Percentiles rank a stretch among this genome's conserved stretches.
Evolutionary conservation across 805 yeast species (phyloP).

Genomic region (Yamadazyma philogaea): DNA sequence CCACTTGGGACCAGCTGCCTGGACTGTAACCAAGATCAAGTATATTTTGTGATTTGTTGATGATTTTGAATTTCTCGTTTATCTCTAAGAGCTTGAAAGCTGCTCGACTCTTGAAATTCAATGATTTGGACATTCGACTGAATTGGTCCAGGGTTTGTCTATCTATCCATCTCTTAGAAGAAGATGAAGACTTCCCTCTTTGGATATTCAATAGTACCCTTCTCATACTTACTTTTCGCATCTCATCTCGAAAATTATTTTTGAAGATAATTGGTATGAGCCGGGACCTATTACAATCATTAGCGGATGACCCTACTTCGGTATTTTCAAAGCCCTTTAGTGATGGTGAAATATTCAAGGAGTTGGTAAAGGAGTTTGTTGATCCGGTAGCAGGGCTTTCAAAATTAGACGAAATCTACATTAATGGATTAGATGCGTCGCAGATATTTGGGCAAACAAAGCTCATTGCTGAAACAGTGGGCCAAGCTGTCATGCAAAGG

Average conservation of each 20-base stretch:
- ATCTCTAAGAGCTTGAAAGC: conserved; percentile 84
- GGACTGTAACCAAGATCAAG: conserved; percentile 93
- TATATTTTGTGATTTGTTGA: conserved; percentile 53
- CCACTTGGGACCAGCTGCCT: conserved; percentile 93
- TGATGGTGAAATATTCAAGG: conserved; percentile 20
- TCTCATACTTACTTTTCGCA: conserved; percentile 8
- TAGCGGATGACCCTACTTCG: conserved; percentile 16
- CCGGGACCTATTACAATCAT: conserved; percentile 8
- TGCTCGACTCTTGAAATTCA: conserved; percentile 76
- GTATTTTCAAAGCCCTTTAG: conserved; percentile 9
- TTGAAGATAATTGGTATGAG: not conserved
- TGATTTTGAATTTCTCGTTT: conserved; percentile 58
- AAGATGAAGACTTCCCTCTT: conserved; percentile 19
- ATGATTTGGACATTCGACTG: conserved; percentile 61
- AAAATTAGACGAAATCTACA: conserved; percentile 74
- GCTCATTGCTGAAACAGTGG: conserved; percentile 75
- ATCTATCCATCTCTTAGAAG: conserved; percentile 71
- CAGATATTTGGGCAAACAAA: conserved; percentile 95
- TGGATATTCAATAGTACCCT: not conserved
- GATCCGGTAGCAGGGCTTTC: conserved; percentile 58
- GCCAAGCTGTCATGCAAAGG: conserved; percentile 56
- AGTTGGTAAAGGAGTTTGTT: conserved; percentile 45
- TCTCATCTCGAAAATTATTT: conserved; percentile 13
- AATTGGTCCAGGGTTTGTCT: conserved; percentile 66
- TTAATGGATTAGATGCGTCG: conserved; percentile 83